phyloP scores from a whole-genome alignment of 208 protist species.

The Naegleria fowleri region DNA sequence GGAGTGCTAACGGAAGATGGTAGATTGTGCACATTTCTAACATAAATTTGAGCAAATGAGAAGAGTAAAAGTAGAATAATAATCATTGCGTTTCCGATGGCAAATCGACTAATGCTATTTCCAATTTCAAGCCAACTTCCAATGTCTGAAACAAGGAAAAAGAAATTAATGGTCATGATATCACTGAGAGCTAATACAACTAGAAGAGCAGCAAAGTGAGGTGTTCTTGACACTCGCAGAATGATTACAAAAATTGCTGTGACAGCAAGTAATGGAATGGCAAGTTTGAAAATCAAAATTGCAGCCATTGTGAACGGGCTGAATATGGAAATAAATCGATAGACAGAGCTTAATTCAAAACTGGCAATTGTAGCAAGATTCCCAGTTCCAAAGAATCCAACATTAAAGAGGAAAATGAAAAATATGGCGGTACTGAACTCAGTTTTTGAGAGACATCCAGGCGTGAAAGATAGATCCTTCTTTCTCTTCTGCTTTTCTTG shows the following conservation, averaged over 20 bases:
- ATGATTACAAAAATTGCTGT: constrained; percentile 19
- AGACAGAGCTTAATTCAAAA: constrained; percentile 36
- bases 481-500: neutral
- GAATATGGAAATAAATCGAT: constrained; percentile 38
- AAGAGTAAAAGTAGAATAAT: constrained; percentile 33
- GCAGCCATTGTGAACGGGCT: constrained; percentile 33
- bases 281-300: constrained; percentile 38
- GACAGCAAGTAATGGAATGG: constrained; percentile 29
- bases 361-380: constrained; percentile 38
- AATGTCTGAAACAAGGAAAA: constrained; percentile 23
- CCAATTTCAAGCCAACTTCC: constrained; percentile 44
- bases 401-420: constrained; percentile 35
- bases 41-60: constrained; percentile 28
- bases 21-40: neutral
- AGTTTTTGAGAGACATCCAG: neutral
- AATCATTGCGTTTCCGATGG: constrained; percentile 34
- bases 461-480: neutral
- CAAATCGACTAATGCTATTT: constrained; percentile 34
- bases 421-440: neutral
- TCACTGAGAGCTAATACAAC: constrained; percentile 26
- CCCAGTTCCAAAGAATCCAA: constrained; percentile 42
- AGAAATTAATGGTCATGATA: constrained; percentile 36
- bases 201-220: neutral
- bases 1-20: too few species aligned
- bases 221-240: neutral